A percentile compares a stretch with the other conserved stretches of the same genome.
These are phyloP conservation scores for Dendrobium huoshanense DNA, from an alignment of 106 monocot species.

Conservation along the genomic window DNA sequence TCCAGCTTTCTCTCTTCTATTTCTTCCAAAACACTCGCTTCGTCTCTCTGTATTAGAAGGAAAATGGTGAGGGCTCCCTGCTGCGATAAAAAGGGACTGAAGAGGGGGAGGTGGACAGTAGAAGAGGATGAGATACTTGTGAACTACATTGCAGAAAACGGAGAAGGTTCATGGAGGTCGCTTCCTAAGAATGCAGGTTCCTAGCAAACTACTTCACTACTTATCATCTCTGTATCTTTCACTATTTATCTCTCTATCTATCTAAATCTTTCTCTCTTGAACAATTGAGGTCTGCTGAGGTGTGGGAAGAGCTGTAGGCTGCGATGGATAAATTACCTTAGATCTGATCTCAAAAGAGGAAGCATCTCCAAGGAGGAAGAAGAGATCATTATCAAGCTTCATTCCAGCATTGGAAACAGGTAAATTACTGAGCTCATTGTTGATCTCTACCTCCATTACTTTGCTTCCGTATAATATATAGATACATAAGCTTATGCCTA, in stretches of 20 bases:
- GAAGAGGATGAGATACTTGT: slow-evolving; percentile 45
- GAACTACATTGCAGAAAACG: slow-evolving; percentile 31
- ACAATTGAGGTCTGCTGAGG: slow-evolving; percentile 13
- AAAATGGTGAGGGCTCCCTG: slow-evolving; percentile 59
- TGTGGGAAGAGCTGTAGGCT: slow-evolving; percentile 45
- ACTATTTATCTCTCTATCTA: background rate
- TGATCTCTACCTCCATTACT: no score
- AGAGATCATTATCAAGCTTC: slow-evolving; percentile 29
- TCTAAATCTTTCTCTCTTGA: background rate
- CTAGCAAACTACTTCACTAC: no score
- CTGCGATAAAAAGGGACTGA: slow-evolving; percentile 53
- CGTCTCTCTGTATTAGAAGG: slow-evolving; percentile 1
- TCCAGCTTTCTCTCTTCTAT: background rate
- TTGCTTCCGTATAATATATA: no score
- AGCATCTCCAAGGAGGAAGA: slow-evolving; percentile 36
- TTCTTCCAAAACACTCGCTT: background rate
- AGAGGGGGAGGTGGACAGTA: slow-evolving; percentile 48
- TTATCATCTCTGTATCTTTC: background rate
- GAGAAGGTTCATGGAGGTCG: slow-evolving; percentile 57
- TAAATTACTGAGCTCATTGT: background rate
- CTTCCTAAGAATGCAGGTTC: slow-evolving; percentile 59
- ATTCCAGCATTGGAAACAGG: slow-evolving; percentile 35
- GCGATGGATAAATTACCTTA: slow-evolving; percentile 35
- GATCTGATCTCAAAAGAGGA: slow-evolving; percentile 33
- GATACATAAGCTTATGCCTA: no score